Base-by-base conservation (phyloP, 257 asterid genomes). In the Eucommia ulmoides region DNA sequence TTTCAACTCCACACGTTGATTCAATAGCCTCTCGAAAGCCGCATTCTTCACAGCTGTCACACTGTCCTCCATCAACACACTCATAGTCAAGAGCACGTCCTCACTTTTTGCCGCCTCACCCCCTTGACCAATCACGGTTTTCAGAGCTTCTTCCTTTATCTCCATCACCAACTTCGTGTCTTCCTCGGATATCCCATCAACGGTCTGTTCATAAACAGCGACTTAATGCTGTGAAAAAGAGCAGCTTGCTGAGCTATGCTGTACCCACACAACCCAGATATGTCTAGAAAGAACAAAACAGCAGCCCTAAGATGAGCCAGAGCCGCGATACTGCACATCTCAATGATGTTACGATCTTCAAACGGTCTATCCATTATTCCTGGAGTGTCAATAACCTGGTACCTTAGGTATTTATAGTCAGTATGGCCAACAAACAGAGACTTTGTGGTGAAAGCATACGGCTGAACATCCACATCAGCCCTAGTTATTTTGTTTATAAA, bases 311-410 rank as follows among this genome's bases (percentile, higher is more conserved):
- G 67, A 63, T 91, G 98, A 23, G 98, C 96, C 46, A 91, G 84
- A 50, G 96, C 98, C 16, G 98, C 83, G 53, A 91, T 86, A 62
- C 95, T 86, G 78, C 98, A 91, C 98, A 91, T 91, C 53, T 91
- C 98, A 16, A 91, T 91, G 65, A 91, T 91, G 67, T 91, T 91
- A 18, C 98, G 86, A 48, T 91, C 98, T 70, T 91, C 98, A 65
- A 91, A 91, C 7, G 98, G 98, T 58, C 96, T 69, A 57, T 86
- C 98, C 73, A 86, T 51, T 45, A 86, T 91, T 44, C 98, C 96
- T 0, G 98, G 96, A 66, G 98, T 86, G 74, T 91, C 98, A 16
- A 89, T 89, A 53, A 89, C 98, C 60, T 89, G 98, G 66, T 89
- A 89, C 59, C 93, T 76, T 59, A 89, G 66, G 58, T 89, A 89